Evolutionary conservation across 2,329 filamentous ascomycete genomes (phyloP).

Genomic region (Aspergillus fructus): DNA sequence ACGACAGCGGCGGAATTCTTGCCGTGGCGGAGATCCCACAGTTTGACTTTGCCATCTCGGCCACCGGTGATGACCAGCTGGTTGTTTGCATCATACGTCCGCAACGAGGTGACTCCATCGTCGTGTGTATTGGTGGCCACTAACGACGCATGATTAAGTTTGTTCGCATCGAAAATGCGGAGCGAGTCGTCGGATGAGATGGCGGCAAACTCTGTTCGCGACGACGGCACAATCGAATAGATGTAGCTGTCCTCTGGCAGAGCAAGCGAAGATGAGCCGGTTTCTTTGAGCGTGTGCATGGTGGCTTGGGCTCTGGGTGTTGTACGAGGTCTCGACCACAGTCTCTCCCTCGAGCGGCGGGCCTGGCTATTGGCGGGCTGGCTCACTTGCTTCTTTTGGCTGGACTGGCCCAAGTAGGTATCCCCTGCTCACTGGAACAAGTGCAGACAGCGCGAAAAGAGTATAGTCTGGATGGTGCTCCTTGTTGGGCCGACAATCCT

Average conservation of each 20-base stretch:
- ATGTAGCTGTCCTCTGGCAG: slow-evolving; percentile 44
- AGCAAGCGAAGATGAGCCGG: slow-evolving; percentile 37
- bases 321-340: background rate
- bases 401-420: background rate
- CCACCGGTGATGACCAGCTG: slow-evolving; percentile 38
- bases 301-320: background rate
- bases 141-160: slow-evolving; percentile 32
- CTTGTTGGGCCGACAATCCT: slow-evolving; percentile 1
- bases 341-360: background rate
- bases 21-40: slow-evolving; percentile 41
- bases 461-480: background rate
- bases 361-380: background rate
- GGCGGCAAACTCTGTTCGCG: slow-evolving; percentile 35
- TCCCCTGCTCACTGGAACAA: background rate
- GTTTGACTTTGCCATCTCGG: slow-evolving; percentile 41
- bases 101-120: slow-evolving; percentile 40
- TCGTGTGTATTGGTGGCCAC: slow-evolving; percentile 31
- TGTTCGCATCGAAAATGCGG: slow-evolving; percentile 39
- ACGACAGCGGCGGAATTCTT: slow-evolving; percentile 30
- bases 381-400: background rate
- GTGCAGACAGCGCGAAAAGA: background rate
- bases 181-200: slow-evolving; percentile 49
- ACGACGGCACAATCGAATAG: slow-evolving; percentile 37
- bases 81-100: slow-evolving; percentile 26
- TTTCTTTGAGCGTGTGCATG: slow-evolving; percentile 37